Conservation (phyloP, 2,329 filamentous ascomycete species). For the Thelonectria blattea region DNA sequence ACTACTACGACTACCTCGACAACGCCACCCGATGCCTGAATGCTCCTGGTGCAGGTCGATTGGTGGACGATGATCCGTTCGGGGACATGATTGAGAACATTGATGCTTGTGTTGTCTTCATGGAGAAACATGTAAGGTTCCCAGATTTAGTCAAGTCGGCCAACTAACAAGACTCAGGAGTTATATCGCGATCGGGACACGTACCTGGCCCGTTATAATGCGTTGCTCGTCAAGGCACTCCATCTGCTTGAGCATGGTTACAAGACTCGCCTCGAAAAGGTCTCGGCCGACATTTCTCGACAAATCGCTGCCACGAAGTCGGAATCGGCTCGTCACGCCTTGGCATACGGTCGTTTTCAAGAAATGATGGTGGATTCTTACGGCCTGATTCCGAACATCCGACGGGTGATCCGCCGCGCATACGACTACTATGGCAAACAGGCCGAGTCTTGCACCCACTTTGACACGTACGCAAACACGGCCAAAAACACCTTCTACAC, state of each 20-base stretch:
- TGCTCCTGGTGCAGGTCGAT: constrained; percentile 83
- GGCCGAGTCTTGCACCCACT: constrained; percentile 49
- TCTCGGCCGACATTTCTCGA: constrained; percentile 60
- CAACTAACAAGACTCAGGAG: constrained; percentile 55
- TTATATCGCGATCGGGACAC: constrained; percentile 86
- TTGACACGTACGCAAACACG: constrained; percentile 60
- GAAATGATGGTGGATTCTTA: constrained; percentile 64
- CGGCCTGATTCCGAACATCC: constrained; percentile 61
- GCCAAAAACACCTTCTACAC: constrained; percentile 61
- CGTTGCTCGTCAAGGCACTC: constrained; percentile 73
- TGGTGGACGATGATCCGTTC: constrained; percentile 85
- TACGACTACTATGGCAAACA: constrained; percentile 60
- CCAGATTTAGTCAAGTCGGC: no score
- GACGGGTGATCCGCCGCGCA: constrained; percentile 56
- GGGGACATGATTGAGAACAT: constrained; percentile 86
- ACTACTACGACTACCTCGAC: constrained; percentile 94
- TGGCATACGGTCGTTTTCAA: constrained; percentile 65
- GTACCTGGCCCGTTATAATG: constrained; percentile 85
- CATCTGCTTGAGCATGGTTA: constrained; percentile 67
- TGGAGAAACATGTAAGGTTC: constrained; percentile 77
- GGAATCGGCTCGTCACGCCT: constrained; percentile 63
- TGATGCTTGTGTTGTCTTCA: constrained; percentile 91
- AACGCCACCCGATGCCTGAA: constrained; percentile 89
- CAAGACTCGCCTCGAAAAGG: constrained; percentile 57
- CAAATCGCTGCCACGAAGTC: constrained; percentile 63